Base-by-base conservation (phyloP, 768 basidiomycete species). In the Trametes cinnabarina region DNA sequence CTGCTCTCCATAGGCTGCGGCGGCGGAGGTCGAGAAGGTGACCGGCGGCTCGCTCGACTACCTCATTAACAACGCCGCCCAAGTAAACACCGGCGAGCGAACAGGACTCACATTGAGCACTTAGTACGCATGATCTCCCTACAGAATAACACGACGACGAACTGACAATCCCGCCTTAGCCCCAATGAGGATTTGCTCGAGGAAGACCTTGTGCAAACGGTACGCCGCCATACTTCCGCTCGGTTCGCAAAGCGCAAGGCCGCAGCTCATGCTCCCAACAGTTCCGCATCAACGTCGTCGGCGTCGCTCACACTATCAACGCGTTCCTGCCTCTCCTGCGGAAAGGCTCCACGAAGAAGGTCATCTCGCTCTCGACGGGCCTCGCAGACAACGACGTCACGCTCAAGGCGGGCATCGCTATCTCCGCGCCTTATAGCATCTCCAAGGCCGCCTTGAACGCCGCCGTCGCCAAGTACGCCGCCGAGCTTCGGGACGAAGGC, bases 391-490 rank as follows among this genome's bases (percentile, higher is more conserved):
- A 55, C 3, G 72, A 71, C 2, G 28, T 71, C 19, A 66, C 63
- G 2, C 41, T 72, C 19, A 9, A 12, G 5, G 11, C 58, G n/a
- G 66, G 56, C 11, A 54, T 61, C 32, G 19, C 25, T 15, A 42
- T 14, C 12, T 14, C 28, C 17, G 54, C 60, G 4, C 58, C 71
- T 9, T 79, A 79, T 64, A 54, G 64, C 26, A 65, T 74, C 25
- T 69, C 75, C 51, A 77, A 79, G 65, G 70, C 72, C 4, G 77
- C 72, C 3, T 35, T 73, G 9, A 73, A 77, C 55, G 68, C 76
- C 66, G 73, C 66, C 22, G 62, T 69, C 11, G 72, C 68, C 17
- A 75, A 77, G 59, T 78, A 73, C 55, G 73, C 76, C 10, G 44
- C 39, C 19, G 51, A 43, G 58, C 46, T 51, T 37, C 51, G 43